Percentiles rank a stretch among this genome's conserved stretches.
Evolutionary conservation across 2,329 filamentous ascomycete genomes (phyloP).

Genomic region (Fusarium sp.): DNA sequence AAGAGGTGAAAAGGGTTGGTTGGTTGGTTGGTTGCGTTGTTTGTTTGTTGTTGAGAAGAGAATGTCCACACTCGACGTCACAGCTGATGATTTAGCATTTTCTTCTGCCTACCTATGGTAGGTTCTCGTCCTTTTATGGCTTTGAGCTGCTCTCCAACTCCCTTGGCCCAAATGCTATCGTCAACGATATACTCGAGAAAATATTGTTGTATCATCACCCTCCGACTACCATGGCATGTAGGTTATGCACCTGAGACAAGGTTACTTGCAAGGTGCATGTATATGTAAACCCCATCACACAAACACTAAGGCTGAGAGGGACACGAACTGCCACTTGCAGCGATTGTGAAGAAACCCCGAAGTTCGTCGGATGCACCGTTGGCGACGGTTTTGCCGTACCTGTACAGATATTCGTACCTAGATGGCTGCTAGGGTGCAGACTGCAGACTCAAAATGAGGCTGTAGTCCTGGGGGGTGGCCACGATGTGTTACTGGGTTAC

Average conservation of each 20-base stretch:
- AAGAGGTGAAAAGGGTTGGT: conserved; percentile 17
- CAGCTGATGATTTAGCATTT: background rate
- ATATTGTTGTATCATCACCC: conserved; percentile 15
- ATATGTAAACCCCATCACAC: conserved; percentile 22
- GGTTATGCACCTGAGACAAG: conserved; percentile 16
- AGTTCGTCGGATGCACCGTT: conserved; percentile 28
- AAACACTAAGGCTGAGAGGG: conserved; percentile 4
- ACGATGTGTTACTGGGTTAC: conserved; percentile 15
- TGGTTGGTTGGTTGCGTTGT: conserved; percentile 4
- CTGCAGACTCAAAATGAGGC: conserved; percentile 17
- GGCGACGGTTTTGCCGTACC: background rate
- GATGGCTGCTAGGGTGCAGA: background rate
- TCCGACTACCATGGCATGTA: background rate
- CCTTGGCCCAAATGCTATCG: background rate
- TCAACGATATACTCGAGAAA: conserved; percentile 15
- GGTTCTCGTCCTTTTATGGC: background rate
- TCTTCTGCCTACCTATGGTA: no score
- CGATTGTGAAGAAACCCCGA: conserved; percentile 32
- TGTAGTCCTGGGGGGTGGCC: conserved; percentile 14
- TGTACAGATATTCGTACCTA: background rate
- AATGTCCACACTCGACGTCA: conserved; percentile 12
- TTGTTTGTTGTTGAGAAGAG: background rate
- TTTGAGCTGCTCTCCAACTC: background rate
- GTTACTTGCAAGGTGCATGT: conserved; percentile 28
- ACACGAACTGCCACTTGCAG: conserved; percentile 27